Conservation (phyloP, 768 basidiomycete genomes). For the Phylloporus arenicola region DNA sequence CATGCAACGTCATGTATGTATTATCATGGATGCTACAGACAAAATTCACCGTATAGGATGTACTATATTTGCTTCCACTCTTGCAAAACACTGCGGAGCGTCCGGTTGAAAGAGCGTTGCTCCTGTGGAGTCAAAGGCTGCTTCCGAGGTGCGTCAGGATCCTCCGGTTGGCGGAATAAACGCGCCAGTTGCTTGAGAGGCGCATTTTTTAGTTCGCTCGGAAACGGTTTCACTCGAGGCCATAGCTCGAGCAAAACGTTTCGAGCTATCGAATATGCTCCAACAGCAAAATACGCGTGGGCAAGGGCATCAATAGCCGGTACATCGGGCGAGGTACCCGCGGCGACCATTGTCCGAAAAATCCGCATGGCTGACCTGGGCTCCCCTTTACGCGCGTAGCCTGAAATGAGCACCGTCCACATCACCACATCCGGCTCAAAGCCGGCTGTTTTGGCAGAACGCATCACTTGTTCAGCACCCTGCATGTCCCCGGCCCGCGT, state of each 20-base stretch:
- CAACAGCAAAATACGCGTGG: constrained; percentile 59
- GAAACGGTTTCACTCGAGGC: constrained; percentile 59
- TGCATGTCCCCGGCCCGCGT: constrained; percentile 51
- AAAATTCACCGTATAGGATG: neutral
- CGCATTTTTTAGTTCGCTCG: constrained; percentile 39
- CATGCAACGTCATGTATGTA: constrained; percentile 1
- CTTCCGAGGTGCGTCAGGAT: constrained; percentile 10
- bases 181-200: constrained; percentile 42
- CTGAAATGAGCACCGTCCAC: constrained; percentile 74
- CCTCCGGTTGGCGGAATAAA: constrained; percentile 37
- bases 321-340: constrained; percentile 63
- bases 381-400: constrained; percentile 56
- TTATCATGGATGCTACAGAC: constrained; percentile 2
- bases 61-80: constrained; percentile 20
- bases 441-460: constrained; percentile 43
- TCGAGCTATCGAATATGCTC: constrained; percentile 47
- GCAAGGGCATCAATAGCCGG: constrained; percentile 66
- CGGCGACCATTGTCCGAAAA: constrained; percentile 59
- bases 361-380: constrained; percentile 47
- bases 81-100: constrained; percentile 28
- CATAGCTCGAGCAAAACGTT: constrained; percentile 56
- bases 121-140: constrained; percentile 27
- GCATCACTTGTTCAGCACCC: constrained; percentile 53
- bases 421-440: constrained; percentile 57
- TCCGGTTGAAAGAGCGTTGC: constrained; percentile 35